Evolutionary conservation across 169 alveolate genomes (phyloP).

Genomic region (Cryptosporidium canis): DNA sequence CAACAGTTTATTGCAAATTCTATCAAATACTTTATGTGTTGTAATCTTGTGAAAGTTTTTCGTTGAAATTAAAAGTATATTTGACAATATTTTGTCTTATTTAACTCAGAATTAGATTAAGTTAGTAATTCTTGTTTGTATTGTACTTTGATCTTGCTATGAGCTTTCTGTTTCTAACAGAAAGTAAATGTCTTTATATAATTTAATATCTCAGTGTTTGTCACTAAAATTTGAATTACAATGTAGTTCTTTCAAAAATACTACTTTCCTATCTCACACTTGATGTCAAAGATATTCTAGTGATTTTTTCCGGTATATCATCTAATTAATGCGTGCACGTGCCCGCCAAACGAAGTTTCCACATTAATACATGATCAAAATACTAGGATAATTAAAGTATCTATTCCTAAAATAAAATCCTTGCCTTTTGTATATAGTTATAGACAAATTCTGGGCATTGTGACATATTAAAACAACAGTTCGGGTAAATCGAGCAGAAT

Average conservation of each 20-base stretch:
- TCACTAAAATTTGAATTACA: no score
- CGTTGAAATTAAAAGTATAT: conserved; percentile 18
- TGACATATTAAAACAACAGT: conserved; percentile 52
- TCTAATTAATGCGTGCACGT: conserved; percentile 4
- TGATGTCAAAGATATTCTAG: neutral
- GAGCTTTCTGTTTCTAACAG: no score
- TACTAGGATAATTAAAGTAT: neutral
- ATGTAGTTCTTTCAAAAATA: no score
- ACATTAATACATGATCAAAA: neutral
- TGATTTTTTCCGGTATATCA: neutral
- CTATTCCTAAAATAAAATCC: conserved; percentile 3
- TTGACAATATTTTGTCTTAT: conserved; percentile 1
- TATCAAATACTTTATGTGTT: neutral
- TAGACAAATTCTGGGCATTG: conserved; percentile 59
- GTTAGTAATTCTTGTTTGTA: no score
- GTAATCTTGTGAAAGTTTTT: neutral
- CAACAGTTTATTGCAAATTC: neutral
- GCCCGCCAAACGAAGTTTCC: neutral
- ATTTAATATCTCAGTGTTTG: no score
- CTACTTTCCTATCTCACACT: neutral
- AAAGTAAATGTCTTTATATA: no score
- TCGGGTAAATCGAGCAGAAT: conserved; percentile 45
- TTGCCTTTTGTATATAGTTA: conserved; percentile 38
- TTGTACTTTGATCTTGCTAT: no score
- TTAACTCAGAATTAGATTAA: neutral